Evolutionary conservation across 169 alveolate genomes (phyloP), one percentile per base, ranked within the genome.

Genomic region (Plasmodium gonderi): DNA sequence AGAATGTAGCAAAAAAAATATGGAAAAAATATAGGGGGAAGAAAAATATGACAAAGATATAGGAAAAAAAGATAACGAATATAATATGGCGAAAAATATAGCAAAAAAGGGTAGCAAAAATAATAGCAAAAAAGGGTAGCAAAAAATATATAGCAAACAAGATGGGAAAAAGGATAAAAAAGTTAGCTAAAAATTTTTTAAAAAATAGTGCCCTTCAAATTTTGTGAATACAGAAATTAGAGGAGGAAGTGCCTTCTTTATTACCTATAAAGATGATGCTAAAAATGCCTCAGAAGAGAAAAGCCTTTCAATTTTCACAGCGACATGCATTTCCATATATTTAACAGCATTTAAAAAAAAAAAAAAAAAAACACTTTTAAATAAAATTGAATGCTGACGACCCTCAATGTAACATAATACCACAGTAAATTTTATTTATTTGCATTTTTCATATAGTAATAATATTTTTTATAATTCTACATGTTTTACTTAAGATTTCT

Each of bases 271-370:
- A 29, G 69, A 12, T 54, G 36, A 54, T 20, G 69, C 36, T 54
- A 54, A 54, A 54, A 54, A 54, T 54, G 69, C 69, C 69, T 54
- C 69, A 54, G 69, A 54, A 26, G 69, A 54, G 36, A 54, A 11
- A 54, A 54, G 69, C 69, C 69, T 54, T 54, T 54, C n/a, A n/a
- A n/a, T 54, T 54, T 33, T 26, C 69, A 33, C 8, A 17, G 6
- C 69, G 69, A 17, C 23, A 54, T 33, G 36, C 69, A 54, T 8
- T n/a, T n/a, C n/a, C n/a, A n/a, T n/a, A n/a, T n/a, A n/a, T n/a
- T n/a, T n/a, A n/a, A n/a, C n/a, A n/a, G n/a, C n/a, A n/a, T n/a
- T n/a, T n/a, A n/a, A n/a, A n/a, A n/a, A n/a, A n/a, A n/a, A n/a
- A n/a, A n/a, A n/a, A n/a, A n/a, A n/a, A n/a, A n/a, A n/a, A n/a